Evolutionary conservation across 352 stramenopile genomes (phyloP).

Genomic region (Phytophthora hybrid): DNA sequence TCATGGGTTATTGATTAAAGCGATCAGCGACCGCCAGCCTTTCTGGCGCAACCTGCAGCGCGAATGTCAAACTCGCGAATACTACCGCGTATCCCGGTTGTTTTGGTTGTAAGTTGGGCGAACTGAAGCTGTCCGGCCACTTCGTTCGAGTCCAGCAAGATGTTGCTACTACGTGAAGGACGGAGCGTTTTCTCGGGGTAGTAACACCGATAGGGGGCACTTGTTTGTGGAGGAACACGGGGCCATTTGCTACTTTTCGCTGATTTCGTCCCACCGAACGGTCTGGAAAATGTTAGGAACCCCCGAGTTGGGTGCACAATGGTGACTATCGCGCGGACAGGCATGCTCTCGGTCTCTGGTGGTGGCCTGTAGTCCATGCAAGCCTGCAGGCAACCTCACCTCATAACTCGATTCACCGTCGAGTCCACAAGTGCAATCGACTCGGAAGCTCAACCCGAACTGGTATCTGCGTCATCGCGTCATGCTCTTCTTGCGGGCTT

Average conservation of each 20-base stretch:
- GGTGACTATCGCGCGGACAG: constrained; percentile 2
- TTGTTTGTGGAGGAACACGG: constrained; percentile 19
- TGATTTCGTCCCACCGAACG: constrained; percentile 37
- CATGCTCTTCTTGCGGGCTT: constrained; percentile 24
- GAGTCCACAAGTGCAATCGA: constrained; percentile 23
- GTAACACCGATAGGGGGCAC: constrained; percentile 14
- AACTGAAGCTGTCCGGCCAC: not conserved
- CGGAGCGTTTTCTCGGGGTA: constrained; percentile 2
- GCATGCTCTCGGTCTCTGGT: not conserved
- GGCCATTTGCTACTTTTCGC: constrained; percentile 7
- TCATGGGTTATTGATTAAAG: not conserved
- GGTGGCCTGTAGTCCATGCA: not conserved
- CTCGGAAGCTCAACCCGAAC: constrained; percentile 12
- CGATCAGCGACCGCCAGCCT: too few relatives aligned
- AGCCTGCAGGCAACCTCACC: not conserved
- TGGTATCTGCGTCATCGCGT: constrained; percentile 12
- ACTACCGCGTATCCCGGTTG: not conserved
- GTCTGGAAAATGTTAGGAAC: constrained; percentile 17
- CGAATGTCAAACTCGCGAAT: too few relatives aligned
- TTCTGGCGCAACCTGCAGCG: too few relatives aligned
- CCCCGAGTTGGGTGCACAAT: constrained; percentile 23
- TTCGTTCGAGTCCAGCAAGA: constrained; percentile 17
- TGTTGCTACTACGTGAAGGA: not conserved
- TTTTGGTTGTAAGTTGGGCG: not conserved
- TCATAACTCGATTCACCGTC: constrained; percentile 31